Base-by-base conservation (phyloP, 192 early-diverging fungal species). In the Tieghemiomyces parasiticus region DNA sequence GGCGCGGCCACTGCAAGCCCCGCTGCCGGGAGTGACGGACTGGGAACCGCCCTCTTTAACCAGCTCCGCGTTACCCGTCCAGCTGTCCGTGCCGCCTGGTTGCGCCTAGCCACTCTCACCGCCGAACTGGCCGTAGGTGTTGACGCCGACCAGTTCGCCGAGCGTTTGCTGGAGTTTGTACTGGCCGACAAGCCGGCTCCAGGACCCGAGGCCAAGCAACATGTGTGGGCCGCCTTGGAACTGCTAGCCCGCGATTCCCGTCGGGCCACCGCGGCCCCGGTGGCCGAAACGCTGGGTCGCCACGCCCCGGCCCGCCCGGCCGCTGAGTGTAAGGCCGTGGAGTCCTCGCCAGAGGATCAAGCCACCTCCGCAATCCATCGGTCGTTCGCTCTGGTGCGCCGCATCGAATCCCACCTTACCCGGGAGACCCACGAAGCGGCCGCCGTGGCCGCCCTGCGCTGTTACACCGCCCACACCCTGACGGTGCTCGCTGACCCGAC, bases 341-440 rank as follows among this genome's bases (percentile, higher is more conserved):
- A 9, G 2, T 34, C 24, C 20, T n/a, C n/a, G n/a, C n/a, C n/a
- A n/a, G n/a, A n/a, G n/a, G n/a, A n/a, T n/a, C n/a, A n/a, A n/a
- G n/a, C n/a, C n/a, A n/a, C n/a, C n/a, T n/a, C n/a, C n/a, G n/a
- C n/a, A n/a, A 34, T 29, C 2, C 24, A 34, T 19, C 9, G 9
- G 29, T 56, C 54, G 19, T 34, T 56, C 16, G 31, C 1, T 29
- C 48, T 25, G 3, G 29, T 46, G 10, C 60, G 47, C 20, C n/a
- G 3, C 22, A 22, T 47, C 2, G 60, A 61, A 35, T 28, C 46
- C 0, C 24, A 12, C 2, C 60, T 61, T 0, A 19, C 45, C 47
- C 29, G 32, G 46, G 31, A 61, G 24, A n/a, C 60, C 60, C 29
- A 50, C n/a, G 45, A 34, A 22, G 32, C 46, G 31, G 47, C 42